Evolutionary conservation across 2,329 filamentous ascomycete species (phyloP).

Genomic region (Onygena corvina): DNA sequence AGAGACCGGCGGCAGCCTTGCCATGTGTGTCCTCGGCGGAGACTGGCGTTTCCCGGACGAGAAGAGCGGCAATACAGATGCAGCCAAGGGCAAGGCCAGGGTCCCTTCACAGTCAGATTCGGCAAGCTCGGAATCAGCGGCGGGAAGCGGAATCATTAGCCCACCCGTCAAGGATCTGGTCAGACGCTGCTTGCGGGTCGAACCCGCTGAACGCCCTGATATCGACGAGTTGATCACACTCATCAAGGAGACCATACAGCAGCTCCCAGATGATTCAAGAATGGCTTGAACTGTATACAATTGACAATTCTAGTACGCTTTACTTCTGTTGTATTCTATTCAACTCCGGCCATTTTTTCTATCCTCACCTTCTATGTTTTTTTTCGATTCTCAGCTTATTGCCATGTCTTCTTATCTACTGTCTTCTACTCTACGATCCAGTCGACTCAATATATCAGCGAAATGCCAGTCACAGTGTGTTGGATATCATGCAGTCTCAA

Average conservation of each 20-base stretch:
- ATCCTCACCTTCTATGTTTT: too few species aligned
- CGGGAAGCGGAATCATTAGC: slow-evolving; percentile 44
- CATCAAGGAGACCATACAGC: slow-evolving; percentile 59
- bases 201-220: slow-evolving; percentile 76
- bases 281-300: not conserved
- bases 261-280: slow-evolving; percentile 12
- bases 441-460: too few species aligned
- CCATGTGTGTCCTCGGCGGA: slow-evolving; percentile 80
- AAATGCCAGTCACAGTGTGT: too few species aligned
- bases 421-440: too few species aligned
- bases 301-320: not conserved
- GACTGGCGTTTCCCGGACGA: slow-evolving; percentile 97
- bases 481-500: too few species aligned
- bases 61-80: slow-evolving; percentile 47
- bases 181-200: slow-evolving; percentile 70
- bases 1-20: slow-evolving; percentile 87
- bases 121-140: slow-evolving; percentile 14
- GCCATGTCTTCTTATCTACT: too few species aligned
- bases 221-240: slow-evolving; percentile 70
- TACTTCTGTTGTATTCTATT: slow-evolving; percentile 1
- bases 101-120: slow-evolving; percentile 21
- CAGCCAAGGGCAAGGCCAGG: slow-evolving; percentile 33
- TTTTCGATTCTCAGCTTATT: too few species aligned
- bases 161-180: slow-evolving; percentile 80
- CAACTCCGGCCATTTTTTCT: not conserved